These are phyloP conservation scores for Sanghuangporus sanghuang DNA, from an alignment of 1,284 basidiomycete genomes.

Conservation along the genomic window DNA sequence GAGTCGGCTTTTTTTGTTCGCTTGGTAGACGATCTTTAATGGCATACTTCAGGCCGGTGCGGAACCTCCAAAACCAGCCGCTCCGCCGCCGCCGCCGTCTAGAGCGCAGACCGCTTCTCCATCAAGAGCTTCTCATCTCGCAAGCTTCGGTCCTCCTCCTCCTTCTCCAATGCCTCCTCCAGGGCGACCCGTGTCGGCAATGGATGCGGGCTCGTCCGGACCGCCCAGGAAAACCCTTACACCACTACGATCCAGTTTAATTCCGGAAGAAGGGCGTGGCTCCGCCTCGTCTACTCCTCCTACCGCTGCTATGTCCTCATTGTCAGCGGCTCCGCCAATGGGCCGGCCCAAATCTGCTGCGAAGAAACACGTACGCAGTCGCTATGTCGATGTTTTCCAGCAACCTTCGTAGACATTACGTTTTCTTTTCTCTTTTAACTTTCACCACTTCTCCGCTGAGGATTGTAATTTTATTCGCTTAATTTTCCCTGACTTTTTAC, in stretches of 20 bases:
- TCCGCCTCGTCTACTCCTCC: slow-evolving; percentile 24
- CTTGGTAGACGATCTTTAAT: background rate
- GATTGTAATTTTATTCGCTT: slow-evolving; percentile 14
- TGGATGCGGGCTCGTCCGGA: slow-evolving; percentile 44
- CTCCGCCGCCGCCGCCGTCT: slow-evolving; percentile 63
- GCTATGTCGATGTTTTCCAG: slow-evolving; percentile 85
- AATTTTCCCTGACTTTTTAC: background rate
- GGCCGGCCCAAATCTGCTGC: slow-evolving; percentile 56
- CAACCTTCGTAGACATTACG: slow-evolving; percentile 27
- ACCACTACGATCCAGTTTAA: slow-evolving; percentile 62
- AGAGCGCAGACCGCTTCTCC: slow-evolving; percentile 82
- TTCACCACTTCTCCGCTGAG: background rate
- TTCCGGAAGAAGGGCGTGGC: slow-evolving; percentile 37
- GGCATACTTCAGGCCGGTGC: slow-evolving; percentile 41
- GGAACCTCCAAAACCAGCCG: slow-evolving; percentile 40
- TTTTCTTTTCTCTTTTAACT: background rate
- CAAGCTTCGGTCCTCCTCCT: slow-evolving; percentile 33
- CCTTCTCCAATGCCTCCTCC: slow-evolving; percentile 40
- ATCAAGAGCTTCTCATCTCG: slow-evolving; percentile 31
- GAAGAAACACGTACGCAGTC: slow-evolving; percentile 71
- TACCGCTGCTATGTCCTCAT: slow-evolving; percentile 29
- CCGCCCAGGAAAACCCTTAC: slow-evolving; percentile 46
- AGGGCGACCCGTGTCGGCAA: slow-evolving; percentile 55
- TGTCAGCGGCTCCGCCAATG: slow-evolving; percentile 39
- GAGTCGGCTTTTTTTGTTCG: slow-evolving; percentile 20